Conservation (phyloP, 495 filamentous ascomycete genomes). For the Aspergillus baeticus region DNA sequence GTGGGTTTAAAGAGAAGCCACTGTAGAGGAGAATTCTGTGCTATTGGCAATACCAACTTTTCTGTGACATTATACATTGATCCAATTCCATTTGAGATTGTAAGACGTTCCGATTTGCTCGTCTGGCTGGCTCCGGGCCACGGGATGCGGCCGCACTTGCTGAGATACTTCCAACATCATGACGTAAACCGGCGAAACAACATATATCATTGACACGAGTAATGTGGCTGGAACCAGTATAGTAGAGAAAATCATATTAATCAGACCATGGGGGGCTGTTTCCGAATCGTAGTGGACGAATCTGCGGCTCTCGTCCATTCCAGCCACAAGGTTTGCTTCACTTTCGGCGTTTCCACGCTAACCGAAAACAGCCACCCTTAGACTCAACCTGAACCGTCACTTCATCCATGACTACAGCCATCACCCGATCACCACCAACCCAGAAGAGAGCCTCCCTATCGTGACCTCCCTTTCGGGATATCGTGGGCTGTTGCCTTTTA, state of each 20-base stretch:
- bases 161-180: too few relatives aligned
- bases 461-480: constrained; percentile 28
- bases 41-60: constrained; percentile 16
- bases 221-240: too few relatives aligned
- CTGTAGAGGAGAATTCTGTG: constrained; percentile 26
- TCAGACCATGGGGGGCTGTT: too few relatives aligned
- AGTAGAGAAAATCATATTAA: neutral
- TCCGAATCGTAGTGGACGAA: neutral
- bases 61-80: neutral
- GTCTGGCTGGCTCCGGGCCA: neutral
- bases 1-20: constrained; percentile 29
- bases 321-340: constrained; percentile 25
- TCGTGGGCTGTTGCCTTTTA: constrained; percentile 28
- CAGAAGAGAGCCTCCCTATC: constrained; percentile 22
- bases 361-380: constrained; percentile 46
- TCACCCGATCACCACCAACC: constrained; percentile 27
- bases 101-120: neutral
- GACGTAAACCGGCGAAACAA: too few relatives aligned
- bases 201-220: too few relatives aligned
- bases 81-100: neutral
- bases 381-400: constrained; percentile 39
- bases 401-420: constrained; percentile 24
- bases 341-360: constrained; percentile 29
- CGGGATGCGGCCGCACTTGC: neutral
- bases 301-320: constrained; percentile 11